Conservation (phyloP, 257 asterid genomes). For the Ligustrum vulgare region DNA sequence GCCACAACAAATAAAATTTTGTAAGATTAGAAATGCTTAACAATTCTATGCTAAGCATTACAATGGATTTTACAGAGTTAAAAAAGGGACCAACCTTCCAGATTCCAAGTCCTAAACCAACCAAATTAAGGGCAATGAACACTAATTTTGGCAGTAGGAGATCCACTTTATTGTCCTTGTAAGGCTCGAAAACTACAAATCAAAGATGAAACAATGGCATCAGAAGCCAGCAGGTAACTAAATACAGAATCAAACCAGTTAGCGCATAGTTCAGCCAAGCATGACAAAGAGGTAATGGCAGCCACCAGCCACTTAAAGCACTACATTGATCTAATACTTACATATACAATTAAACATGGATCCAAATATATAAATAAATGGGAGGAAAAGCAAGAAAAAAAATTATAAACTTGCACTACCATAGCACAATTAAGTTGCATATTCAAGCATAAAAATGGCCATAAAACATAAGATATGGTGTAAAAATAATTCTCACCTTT, state of each 20-base stretch:
- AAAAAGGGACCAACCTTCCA: constrained; percentile 75
- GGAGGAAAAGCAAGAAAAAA: background rate
- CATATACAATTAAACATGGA: background rate
- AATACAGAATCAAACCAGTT: background rate
- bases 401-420: background rate
- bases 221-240: background rate
- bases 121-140: constrained; percentile 81
- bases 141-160: constrained; percentile 73
- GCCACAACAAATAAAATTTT: constrained; percentile 27
- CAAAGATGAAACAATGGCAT: background rate
- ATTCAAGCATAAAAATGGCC: background rate
- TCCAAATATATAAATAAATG: constrained; percentile 4
- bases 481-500: constrained; percentile 57
- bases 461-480: background rate
- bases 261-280: constrained; percentile 9
- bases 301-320: background rate
- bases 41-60: background rate
- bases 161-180: constrained; percentile 86
- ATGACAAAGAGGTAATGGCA: background rate
- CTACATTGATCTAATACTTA: background rate
- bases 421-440: background rate
- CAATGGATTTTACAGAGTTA: background rate
- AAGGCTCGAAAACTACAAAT: constrained; percentile 87
- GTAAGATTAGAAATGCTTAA: constrained; percentile 7
- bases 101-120: constrained; percentile 81